These are phyloP conservation scores for Kwoniella dejecticola DNA, from an alignment of 768 basidiomycete species.

Conservation along the genomic window DNA sequence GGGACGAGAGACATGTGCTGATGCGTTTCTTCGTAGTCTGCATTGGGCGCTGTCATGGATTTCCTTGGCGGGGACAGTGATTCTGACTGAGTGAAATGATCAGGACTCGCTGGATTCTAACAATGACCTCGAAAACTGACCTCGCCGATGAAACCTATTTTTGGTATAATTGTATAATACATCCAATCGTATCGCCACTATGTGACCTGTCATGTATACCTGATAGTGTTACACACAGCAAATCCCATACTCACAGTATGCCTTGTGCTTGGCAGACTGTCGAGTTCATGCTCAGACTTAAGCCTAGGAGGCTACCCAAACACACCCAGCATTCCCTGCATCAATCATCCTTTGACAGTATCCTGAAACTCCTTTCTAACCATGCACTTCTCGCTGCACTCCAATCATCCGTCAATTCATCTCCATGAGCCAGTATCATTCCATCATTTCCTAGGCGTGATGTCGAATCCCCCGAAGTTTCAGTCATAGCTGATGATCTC, in stretches of 20 bases:
- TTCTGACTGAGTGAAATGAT: slow-evolving; percentile 6
- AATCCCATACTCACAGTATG: too few species aligned
- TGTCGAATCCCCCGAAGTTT: background rate
- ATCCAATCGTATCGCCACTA: too few species aligned
- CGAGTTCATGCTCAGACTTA: background rate
- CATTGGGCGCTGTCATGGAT: slow-evolving; percentile 35
- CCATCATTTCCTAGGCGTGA: background rate
- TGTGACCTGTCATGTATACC: too few species aligned
- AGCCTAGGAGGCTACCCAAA: too few species aligned
- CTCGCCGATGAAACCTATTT: too few species aligned
- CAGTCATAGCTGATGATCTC: background rate
- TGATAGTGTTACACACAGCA: too few species aligned
- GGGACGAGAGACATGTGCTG: background rate
- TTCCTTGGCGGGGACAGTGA: slow-evolving; percentile 34
- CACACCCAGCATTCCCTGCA: background rate
- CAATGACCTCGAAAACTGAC: too few species aligned
- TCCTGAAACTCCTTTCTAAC: background rate
- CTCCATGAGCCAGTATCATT: background rate
- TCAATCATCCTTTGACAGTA: background rate
- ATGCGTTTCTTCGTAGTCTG: slow-evolving; percentile 17
- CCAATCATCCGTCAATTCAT: background rate
- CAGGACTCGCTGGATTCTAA: too few species aligned
- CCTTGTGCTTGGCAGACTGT: too few species aligned
- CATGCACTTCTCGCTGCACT: background rate
- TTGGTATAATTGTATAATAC: too few species aligned